Base-by-base conservation (phyloP, 2,329 filamentous ascomycete species). In the Aspergillus sclerotialis region DNA sequence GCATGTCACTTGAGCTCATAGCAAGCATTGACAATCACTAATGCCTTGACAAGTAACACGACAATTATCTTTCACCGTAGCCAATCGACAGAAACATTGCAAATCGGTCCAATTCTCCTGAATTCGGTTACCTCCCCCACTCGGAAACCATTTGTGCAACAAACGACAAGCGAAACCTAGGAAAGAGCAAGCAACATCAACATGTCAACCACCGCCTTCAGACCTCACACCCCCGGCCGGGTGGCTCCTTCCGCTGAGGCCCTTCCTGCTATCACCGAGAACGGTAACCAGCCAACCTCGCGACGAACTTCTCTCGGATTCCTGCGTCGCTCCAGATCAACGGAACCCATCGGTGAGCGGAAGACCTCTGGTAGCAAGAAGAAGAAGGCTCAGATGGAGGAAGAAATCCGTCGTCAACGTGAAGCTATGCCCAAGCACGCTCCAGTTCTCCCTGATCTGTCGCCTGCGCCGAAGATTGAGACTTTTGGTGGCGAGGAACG, bases 271-370 rank as follows among this genome's bases (percentile, higher is more conserved):
- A 49, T 60, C 31, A 49, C 53, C 28, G 62, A 64, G 38, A 63
- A 59, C 41, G 45, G 46, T 25, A 53, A 55, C 18, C 37, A 39
- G 3, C 36, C 38, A 38, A 54, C 44, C 28, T 38, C 57, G 36
- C 67, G 69, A 48, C 65, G 69, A 40, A 48, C 47, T 28, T 72
- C 69, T 33, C 62, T 76, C 38, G 71, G 70, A 18, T 73, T 84
- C 54, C 71, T 84, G 43, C 73, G 78, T 61, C 76, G 80, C 48
- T 75, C 74, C 56, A 84, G 83, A 56, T 83, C 79, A 38, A 74
- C 73, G 40, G 79, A 84, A 41, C 60, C 55, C 45, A 58, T 83
- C 38, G 72, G 70, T 48, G 76, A 75, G 48, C 68, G 67, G 44
- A 69, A 68, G 59, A 30, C 50, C 11, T 61, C 56, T 13, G 48